Evolutionary conservation across 2,329 filamentous ascomycete genomes (phyloP).

Genomic region (Karstenula rhodostoma): DNA sequence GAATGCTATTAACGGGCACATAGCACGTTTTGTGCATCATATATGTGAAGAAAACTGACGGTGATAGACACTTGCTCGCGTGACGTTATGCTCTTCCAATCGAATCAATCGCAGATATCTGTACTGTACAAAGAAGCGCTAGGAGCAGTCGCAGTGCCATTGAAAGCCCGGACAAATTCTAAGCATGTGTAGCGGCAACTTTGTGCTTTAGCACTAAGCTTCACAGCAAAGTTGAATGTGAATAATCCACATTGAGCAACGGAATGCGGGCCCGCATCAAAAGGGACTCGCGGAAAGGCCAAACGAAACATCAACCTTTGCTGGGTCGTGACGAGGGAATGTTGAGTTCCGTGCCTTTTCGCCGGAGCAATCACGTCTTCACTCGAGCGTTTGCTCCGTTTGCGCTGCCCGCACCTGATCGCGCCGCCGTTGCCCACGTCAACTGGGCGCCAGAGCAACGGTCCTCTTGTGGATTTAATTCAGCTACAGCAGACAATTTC

Average conservation of each 20-base stretch:
- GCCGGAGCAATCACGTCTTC: neutral
- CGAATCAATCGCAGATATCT: no score
- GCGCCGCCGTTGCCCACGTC: neutral
- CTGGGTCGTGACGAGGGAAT: neutral
- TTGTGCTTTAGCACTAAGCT: neutral
- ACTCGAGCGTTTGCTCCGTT: constrained; percentile 2
- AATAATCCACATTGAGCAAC: neutral
- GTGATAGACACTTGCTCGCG: no score
- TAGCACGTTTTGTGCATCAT: no score
- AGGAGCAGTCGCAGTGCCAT: neutral
- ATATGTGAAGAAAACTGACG: no score
- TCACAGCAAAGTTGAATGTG: neutral
- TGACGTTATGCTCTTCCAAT: no score
- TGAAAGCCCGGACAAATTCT: neutral
- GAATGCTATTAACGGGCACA: no score
- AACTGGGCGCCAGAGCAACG: neutral
- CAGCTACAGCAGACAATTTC: no score
- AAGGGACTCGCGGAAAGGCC: neutral
- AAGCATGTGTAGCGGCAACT: neutral
- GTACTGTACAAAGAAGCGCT: neutral
- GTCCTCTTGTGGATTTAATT: neutral
- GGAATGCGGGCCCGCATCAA: neutral
- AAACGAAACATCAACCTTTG: neutral
- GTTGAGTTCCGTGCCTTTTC: neutral
- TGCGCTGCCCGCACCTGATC: neutral